Percentiles rank a stretch among this genome's conserved stretches.
phyloP scores from a whole-genome alignment of 1,139 yeast species.

The Pichia sp. region DNA sequence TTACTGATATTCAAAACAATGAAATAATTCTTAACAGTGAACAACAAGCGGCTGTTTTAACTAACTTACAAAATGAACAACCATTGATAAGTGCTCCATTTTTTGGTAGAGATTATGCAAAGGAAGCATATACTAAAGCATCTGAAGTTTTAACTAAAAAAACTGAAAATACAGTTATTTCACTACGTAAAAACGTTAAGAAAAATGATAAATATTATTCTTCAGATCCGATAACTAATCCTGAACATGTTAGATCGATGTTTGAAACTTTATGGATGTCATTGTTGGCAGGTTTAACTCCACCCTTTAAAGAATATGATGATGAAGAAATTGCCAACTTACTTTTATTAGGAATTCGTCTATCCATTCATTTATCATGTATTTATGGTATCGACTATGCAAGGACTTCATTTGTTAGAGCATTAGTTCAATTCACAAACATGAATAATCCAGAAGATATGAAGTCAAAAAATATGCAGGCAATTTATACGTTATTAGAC shows the following conservation, averaged over 20 bases:
- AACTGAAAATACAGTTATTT: slow-evolving; percentile 78
- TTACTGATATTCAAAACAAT: slow-evolving; percentile 66
- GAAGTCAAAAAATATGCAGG: slow-evolving; percentile 73
- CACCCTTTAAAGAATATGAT: slow-evolving; percentile 85
- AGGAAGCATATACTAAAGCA: slow-evolving; percentile 89
- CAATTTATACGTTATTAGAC: slow-evolving; percentile 67
- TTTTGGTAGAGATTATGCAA: slow-evolving; percentile 66
- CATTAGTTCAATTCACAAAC: slow-evolving; percentile 81
- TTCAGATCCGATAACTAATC: slow-evolving; percentile 56
- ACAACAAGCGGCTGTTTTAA: slow-evolving; percentile 84
- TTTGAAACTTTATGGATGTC: slow-evolving; percentile 98
- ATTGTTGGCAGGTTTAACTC: slow-evolving; percentile 85
- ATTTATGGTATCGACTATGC: slow-evolving; percentile 82
- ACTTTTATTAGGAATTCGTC: slow-evolving; percentile 79
- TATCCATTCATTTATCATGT: slow-evolving; percentile 79
- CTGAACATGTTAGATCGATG: slow-evolving; percentile 87
- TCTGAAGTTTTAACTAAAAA: slow-evolving; percentile 87
- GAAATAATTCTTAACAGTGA: slow-evolving; percentile 91
- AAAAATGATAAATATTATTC: slow-evolving; percentile 34
- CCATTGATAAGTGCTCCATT: slow-evolving; percentile 50
- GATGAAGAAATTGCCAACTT: slow-evolving; percentile 65
- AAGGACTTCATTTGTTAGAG: slow-evolving; percentile 82
- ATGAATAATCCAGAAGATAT: slow-evolving; percentile 75
- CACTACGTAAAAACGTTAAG: slow-evolving; percentile 47
- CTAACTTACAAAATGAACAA: slow-evolving; percentile 39